These are phyloP conservation scores for Suillus ampliporus DNA, from an alignment of 768 basidiomycete species.

Conservation along the genomic window DNA sequence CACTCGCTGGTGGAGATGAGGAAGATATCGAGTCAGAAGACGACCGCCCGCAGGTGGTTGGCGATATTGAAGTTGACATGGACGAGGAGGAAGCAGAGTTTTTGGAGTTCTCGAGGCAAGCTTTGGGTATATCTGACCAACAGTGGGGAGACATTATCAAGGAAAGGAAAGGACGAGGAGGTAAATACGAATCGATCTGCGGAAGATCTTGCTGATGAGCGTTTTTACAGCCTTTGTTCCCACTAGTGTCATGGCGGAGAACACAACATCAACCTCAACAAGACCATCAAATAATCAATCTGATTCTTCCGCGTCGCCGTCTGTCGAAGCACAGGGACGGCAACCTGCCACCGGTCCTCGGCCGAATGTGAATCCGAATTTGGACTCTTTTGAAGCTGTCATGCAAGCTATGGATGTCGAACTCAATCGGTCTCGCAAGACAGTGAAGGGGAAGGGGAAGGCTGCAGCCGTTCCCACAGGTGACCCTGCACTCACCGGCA, in stretches of 20 bases:
- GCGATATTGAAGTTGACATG: conserved; percentile 91
- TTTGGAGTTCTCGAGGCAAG: conserved; percentile 91
- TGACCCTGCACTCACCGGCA: conserved; percentile 42
- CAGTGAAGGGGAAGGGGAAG: conserved; percentile 27
- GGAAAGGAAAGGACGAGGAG: conserved; percentile 80
- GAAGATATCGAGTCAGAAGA: conserved; percentile 72
- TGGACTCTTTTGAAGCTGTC: conserved; percentile 93
- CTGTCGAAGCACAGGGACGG: conserved; percentile 15
- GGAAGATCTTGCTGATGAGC: neutral
- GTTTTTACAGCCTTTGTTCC: conserved; percentile 63
- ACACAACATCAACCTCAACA: conserved; percentile 13
- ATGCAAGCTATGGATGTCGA: conserved; percentile 96
- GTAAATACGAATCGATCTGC: conserved; percentile 49
- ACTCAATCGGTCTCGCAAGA: conserved; percentile 54
- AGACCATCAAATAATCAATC: neutral
- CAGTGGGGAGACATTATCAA: conserved; percentile 88
- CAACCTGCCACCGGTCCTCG: conserved; percentile 41
- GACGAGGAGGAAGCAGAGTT: conserved; percentile 93
- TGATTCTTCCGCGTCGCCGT: conserved; percentile 6
- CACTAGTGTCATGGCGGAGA: conserved; percentile 21
- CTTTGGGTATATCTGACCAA: conserved; percentile 86
- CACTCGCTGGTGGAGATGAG: conserved; percentile 42
- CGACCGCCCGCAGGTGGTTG: conserved; percentile 82
- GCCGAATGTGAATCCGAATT: conserved; percentile 62
- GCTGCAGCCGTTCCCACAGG: conserved; percentile 15